phyloP scores from a whole-genome alignment of 2,329 filamentous ascomycete genomes.

The Pyricularia pennisetigena region DNA sequence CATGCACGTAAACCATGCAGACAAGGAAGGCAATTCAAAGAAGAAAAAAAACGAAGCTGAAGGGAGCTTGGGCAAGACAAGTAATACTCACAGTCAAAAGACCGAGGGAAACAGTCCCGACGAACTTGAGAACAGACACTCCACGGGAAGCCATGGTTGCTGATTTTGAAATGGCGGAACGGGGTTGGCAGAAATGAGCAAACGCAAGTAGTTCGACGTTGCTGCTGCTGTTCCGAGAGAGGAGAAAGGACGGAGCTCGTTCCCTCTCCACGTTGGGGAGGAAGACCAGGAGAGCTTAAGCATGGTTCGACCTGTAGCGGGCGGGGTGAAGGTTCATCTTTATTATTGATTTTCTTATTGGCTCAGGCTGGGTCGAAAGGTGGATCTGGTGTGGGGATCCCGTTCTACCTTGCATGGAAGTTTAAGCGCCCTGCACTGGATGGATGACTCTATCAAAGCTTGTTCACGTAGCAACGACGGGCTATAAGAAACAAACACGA shows the following conservation, averaged over 20 bases:
- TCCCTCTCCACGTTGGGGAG: background rate
- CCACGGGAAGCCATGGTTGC: constrained; percentile 53
- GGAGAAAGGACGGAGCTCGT: background rate
- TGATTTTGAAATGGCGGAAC: background rate
- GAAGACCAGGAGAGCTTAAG: background rate
- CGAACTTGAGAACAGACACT: constrained; percentile 78
- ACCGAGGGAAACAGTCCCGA: constrained; percentile 82
- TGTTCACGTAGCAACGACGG: background rate
- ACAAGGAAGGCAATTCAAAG: background rate
- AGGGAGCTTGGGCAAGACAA: no score
- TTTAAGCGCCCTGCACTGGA: background rate
- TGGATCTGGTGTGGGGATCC: background rate
- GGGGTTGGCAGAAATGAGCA: background rate
- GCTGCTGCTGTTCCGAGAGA: background rate
- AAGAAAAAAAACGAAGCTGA: background rate
- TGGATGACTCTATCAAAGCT: background rate
- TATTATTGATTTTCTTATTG: background rate
- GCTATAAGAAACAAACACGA: background rate
- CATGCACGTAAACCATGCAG: background rate
- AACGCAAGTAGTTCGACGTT: background rate
- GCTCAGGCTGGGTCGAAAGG: background rate
- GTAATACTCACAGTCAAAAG: constrained; percentile 64
- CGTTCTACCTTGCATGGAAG: background rate
- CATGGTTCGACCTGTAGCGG: background rate
- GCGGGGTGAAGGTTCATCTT: background rate